Evolutionary conservation across 2,329 filamentous ascomycete genomes (phyloP).

Genomic region (Pseudopithomyces chartarum): DNA sequence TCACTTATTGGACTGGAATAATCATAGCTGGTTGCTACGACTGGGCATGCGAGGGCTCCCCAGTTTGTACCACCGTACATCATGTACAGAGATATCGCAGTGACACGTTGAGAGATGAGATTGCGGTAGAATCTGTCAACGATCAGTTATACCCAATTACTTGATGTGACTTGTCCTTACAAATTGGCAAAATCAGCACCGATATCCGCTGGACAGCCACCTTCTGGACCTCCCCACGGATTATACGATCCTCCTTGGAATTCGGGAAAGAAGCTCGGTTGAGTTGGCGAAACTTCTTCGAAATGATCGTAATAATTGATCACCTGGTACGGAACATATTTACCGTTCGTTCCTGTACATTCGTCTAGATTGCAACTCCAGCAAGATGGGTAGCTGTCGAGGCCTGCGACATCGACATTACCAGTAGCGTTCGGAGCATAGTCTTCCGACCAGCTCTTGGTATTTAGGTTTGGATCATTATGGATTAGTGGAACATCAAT

Average conservation of each 20-base stretch:
- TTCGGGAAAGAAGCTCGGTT: slow-evolving; percentile 62
- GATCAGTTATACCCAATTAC: neutral
- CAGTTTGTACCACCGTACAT: slow-evolving; percentile 68
- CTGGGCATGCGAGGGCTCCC: slow-evolving; percentile 63
- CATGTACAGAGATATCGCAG: slow-evolving; percentile 68
- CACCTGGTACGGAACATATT: slow-evolving; percentile 61
- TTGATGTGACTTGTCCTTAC: slow-evolving; percentile 1
- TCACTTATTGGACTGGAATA: slow-evolving; percentile 67
- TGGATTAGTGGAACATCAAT: slow-evolving; percentile 63
- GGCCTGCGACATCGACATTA: slow-evolving; percentile 59
- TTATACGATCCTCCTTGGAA: slow-evolving; percentile 66
- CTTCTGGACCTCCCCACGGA: slow-evolving; percentile 65
- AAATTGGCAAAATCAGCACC: slow-evolving; percentile 66
- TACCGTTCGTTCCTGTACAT: slow-evolving; percentile 64
- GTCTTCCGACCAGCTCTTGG: slow-evolving; percentile 65
- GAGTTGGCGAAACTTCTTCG: slow-evolving; percentile 47
- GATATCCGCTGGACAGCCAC: slow-evolving; percentile 59
- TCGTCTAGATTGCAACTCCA: slow-evolving; percentile 68
- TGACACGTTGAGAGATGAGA: slow-evolving; percentile 64
- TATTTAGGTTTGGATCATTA: slow-evolving; percentile 65
- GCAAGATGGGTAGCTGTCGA: slow-evolving; percentile 61
- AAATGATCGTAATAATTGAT: slow-evolving; percentile 56
- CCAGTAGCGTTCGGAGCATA: slow-evolving; percentile 58
- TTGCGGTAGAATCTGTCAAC: slow-evolving; percentile 60
- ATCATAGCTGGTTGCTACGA: slow-evolving; percentile 66